Conservation (phyloP, 257 asterid genomes). For the Verbascum thapsus region DNA sequence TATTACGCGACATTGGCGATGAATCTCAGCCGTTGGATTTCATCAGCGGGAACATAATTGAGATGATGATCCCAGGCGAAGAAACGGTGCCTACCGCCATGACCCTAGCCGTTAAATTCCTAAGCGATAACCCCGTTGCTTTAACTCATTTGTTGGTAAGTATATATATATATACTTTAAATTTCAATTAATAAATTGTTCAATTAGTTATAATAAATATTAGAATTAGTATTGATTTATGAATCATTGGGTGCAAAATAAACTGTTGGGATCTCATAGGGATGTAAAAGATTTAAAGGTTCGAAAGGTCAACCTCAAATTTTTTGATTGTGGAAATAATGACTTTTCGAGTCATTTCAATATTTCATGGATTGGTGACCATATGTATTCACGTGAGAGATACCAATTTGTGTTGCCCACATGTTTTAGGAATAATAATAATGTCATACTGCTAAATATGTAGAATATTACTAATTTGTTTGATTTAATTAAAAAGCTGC, state of each 20-base stretch:
- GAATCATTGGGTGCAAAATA: slow-evolving; percentile 29
- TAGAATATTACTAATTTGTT: neutral
- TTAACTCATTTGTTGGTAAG: slow-evolving; percentile 69
- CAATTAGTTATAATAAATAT: too few species aligned
- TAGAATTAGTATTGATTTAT: neutral
- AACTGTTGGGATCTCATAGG: slow-evolving; percentile 43
- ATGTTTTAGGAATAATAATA: slow-evolving; percentile 30
- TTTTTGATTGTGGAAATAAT: slow-evolving; percentile 37
- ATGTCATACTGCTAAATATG: slow-evolving; percentile 26
- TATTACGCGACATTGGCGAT: slow-evolving; percentile 57
- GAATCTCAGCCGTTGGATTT: slow-evolving; percentile 57
- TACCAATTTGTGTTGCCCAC: slow-evolving; percentile 47
- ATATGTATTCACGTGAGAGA: slow-evolving; percentile 57
- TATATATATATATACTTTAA: slow-evolving; percentile 17
- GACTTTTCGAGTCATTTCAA: slow-evolving; percentile 43
- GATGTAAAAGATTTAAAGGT: slow-evolving; percentile 41
- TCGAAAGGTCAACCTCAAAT: slow-evolving; percentile 50
- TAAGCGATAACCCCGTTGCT: slow-evolving; percentile 65
- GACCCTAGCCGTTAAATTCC: slow-evolving; percentile 81
- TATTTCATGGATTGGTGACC: slow-evolving; percentile 39
- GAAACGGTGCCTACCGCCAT: slow-evolving; percentile 88
- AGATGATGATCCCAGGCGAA: slow-evolving; percentile 97
- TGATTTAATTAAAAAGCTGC: too few species aligned
- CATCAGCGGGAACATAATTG: slow-evolving; percentile 70
- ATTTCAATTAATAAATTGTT: neutral